Base-by-base conservation (phyloP, 139 green algal genomes). In the Trebouxia sp. region DNA sequence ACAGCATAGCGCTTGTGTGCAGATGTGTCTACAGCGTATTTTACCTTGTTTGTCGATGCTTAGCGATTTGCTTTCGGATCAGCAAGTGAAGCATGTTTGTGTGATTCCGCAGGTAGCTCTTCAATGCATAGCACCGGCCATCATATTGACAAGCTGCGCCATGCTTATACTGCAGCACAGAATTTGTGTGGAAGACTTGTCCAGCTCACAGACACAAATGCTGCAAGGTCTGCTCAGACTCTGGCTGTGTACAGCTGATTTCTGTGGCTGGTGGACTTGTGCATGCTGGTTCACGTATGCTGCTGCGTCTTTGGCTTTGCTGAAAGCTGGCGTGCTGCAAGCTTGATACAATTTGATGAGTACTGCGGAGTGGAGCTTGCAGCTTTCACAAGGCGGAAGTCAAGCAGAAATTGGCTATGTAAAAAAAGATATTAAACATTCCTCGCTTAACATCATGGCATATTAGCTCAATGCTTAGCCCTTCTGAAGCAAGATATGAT, bases 251-350 rank as follows among this genome's bases (percentile, higher is more conserved):
- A 72, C 28, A 72, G 62, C 62, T 45, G 62, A 72, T n/a, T 72
- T 72, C 12, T 72, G 62, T 72, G 62, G 62, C 62, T 72, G 62
- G 62, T 72, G 62, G 62, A 72, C 62, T 15, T 72, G 62, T 42
- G 14, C 35, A 22, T 72, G 62, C 62, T 72, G 62, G 62, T 72
- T 72, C 28, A 22, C 35, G 12, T 72, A 26, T 15, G 28, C 32
- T 72, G 62, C 35, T 45, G 32, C 14, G 9, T 72, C 35, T 6
- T 35, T 72, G 35, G 28, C 32, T 6, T 45, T 72, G 62, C 42
- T 72, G 15, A 72, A 45, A 35, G 42, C 62, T 45, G 35, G 35
- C 8, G 24, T 72, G 62, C 15, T 72, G 6, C 62, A 72, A 17
- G 47, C 3, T 17, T 53, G 20, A 53, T n/a, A n/a, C n/a, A 5